Conservation (phyloP, 2,329 filamentous ascomycete genomes). For the Aspergillus sp. region DNA sequence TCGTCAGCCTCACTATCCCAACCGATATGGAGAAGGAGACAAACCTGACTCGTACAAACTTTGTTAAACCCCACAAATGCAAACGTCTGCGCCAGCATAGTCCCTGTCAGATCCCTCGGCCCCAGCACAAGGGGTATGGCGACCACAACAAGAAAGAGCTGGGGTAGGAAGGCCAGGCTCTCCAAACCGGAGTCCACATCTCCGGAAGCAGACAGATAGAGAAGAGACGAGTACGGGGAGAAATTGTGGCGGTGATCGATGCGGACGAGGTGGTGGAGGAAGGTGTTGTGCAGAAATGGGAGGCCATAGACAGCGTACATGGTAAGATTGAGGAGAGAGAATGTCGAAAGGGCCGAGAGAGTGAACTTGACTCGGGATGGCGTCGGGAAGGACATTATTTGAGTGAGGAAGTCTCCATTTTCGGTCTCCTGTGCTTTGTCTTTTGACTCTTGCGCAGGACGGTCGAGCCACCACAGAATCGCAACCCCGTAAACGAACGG, state of each 20-base stretch:
- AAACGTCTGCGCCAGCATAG: constrained; percentile 92
- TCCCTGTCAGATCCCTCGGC: constrained; percentile 68
- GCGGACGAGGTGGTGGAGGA: constrained; percentile 81
- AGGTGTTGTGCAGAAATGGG: constrained; percentile 82
- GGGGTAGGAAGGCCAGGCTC: constrained; percentile 78
- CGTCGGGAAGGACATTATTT: too few species aligned
- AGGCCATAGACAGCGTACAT: constrained; percentile 75
- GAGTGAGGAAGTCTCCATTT: constrained; percentile 25
- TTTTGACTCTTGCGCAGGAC: constrained; percentile 5
- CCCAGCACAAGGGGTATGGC: constrained; percentile 67
- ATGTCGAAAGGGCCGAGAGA: constrained; percentile 60
- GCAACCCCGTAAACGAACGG: constrained; percentile 84
- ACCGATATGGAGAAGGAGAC: constrained; percentile 13
- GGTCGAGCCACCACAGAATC: constrained; percentile 35
- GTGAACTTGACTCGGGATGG: constrained; percentile 28
- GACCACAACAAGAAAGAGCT: constrained; percentile 69
- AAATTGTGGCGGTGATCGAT: constrained; percentile 98
- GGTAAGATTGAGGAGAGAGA: constrained; percentile 59
- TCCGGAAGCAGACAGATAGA: constrained; percentile 72
- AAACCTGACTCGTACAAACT: constrained; percentile 93
- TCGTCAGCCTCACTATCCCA: constrained; percentile 1
- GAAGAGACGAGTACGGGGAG: constrained; percentile 84
- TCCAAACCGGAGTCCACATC: constrained; percentile 47
- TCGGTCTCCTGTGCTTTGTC: constrained; percentile 7
- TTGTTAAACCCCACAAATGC: constrained; percentile 98